Evolutionary conservation across 164 flowering plant genomes (phyloP), one percentile per base, ranked within the genome.

Genomic region (Macadamia integrifolia): DNA sequence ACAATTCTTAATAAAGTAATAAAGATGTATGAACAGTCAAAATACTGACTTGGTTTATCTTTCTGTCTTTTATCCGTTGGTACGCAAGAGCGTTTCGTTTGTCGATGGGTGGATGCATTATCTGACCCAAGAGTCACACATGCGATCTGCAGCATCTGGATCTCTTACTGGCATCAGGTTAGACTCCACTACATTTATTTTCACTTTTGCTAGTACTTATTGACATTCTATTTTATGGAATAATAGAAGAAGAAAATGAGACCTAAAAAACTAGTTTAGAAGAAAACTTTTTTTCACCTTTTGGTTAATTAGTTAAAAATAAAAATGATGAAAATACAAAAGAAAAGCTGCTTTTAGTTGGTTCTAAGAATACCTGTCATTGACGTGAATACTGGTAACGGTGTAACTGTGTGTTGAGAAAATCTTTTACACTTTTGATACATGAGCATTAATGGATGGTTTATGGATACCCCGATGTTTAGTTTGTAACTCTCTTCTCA

Each of bases 91-190:
- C 79, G 98, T 15, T 93, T 81, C 58, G 62, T 89, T 69, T 1
- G 76, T 59, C 79, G 93, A 66, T 85, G 83, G 86, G 79, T 93
- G 66, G 84, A 84, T 3, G 88, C 93, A 28, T 62, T 91, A 59
- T 84, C 97, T 48, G 98, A 93, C 60, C 86, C 91, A 7, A 87
- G 97, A 52, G 85, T 91, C 72, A 93, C 98, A 59, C 91, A 87
- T 64, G 98, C 89, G 75, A 81, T 93, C 72, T 87, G 91, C 68
- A 74, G 79, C 75, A 87, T 87, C 68, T 93, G 98, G 98, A 70
- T 93, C 76, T 82, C 95, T 9, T 91, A 84, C 80, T 89, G 90
- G 90, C 68, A 92, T 78, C 96, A 88, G 91, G 98, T 91, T 23
- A 66, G 71, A 57, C 50, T 18, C 11, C 13, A 1, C 13, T 46